Percentiles rank a stretch among this genome's conserved stretches.
Conservation (phyloP, 192 early-diverging fungal species). For the Coemansia umbellata region DNA sequence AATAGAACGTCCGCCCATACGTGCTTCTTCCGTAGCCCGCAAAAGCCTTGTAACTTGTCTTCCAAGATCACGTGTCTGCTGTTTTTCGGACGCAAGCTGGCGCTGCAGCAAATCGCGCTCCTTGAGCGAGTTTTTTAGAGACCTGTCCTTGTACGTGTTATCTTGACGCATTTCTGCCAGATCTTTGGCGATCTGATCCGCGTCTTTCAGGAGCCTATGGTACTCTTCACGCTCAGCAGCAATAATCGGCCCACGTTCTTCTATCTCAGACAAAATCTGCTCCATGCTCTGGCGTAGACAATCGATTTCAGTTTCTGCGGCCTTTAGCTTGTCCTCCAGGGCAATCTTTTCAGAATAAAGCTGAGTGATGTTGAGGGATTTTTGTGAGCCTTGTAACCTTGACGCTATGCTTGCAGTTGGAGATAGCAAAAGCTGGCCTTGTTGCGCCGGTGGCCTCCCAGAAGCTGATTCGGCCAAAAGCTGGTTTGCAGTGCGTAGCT, state of each 20-base stretch:
- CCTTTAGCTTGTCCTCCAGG: constrained; percentile 50
- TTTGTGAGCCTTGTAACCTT: constrained; percentile 39
- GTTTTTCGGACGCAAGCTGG: constrained; percentile 39
- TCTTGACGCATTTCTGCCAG: constrained; percentile 42
- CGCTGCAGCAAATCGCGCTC: constrained; percentile 49
- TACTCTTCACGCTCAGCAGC: constrained; percentile 58
- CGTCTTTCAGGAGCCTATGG: constrained; percentile 49
- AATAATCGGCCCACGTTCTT: constrained; percentile 57
- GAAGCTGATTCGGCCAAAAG: constrained; percentile 18
- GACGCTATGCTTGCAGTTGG: constrained; percentile 55
- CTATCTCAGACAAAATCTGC: constrained; percentile 57
- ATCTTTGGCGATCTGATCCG: constrained; percentile 52
- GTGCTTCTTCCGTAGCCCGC: constrained; percentile 53
- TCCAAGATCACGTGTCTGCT: constrained; percentile 56
- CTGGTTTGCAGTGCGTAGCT: constrained; percentile 32
- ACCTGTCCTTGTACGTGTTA: constrained; percentile 15
- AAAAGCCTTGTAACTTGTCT: constrained; percentile 56
- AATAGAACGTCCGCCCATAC: constrained; percentile 43
- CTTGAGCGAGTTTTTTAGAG: constrained; percentile 32
- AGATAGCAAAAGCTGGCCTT: constrained; percentile 34
- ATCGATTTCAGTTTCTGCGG: constrained; percentile 48
- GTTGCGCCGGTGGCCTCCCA: constrained; percentile 6
- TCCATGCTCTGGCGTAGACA: constrained; percentile 55
- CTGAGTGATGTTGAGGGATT: constrained; percentile 59
- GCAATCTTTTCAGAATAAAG: constrained; percentile 58